phyloP scores from a whole-genome alignment of 129 eudicot species.

The Flaveria bidentis region DNA sequence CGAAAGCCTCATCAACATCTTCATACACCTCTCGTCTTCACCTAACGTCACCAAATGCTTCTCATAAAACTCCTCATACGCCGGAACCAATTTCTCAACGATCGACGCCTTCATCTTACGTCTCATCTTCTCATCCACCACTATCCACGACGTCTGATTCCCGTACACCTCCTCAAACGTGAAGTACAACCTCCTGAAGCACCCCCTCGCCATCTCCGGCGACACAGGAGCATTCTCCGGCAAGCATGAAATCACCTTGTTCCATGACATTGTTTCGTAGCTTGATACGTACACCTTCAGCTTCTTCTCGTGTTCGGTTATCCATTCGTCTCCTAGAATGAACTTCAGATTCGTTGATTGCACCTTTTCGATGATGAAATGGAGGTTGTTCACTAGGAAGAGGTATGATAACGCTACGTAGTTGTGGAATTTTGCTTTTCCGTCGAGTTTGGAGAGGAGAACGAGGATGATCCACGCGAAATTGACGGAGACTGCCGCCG shows the following conservation, averaged over 20 bases:
- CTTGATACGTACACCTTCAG: slow-evolving; percentile 45
- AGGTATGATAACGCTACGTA: slow-evolving; percentile 52
- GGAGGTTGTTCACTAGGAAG: slow-evolving; percentile 65
- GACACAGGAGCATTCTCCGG: slow-evolving; percentile 34
- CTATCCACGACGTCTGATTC: slow-evolving; percentile 56
- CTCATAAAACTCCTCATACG: slow-evolving; percentile 50
- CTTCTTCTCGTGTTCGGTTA: slow-evolving; percentile 48
- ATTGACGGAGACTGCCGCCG: slow-evolving; percentile 36
- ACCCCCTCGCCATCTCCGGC: slow-evolving; percentile 44
- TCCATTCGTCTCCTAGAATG: slow-evolving; percentile 70
- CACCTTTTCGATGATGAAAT: slow-evolving; percentile 52
- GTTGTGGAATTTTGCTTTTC: slow-evolving; percentile 50
- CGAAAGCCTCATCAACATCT: slow-evolving; percentile 39
- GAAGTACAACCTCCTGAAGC: slow-evolving; percentile 48
- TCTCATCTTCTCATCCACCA: slow-evolving; percentile 58
- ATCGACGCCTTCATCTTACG: slow-evolving; percentile 52
- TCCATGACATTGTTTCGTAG: slow-evolving; percentile 60
- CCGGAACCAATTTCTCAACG: slow-evolving; percentile 40
- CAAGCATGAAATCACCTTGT: slow-evolving; percentile 46
- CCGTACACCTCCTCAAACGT: slow-evolving; percentile 53
- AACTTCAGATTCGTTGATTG: slow-evolving; percentile 51
- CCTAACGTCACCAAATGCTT: slow-evolving; percentile 29
- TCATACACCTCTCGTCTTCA: slow-evolving; percentile 39
- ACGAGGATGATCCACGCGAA: slow-evolving; percentile 56
- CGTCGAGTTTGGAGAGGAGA: slow-evolving; percentile 58